Base-by-base conservation (phyloP, 2,329 filamentous ascomycete species). In the Nemania sp. region DNA sequence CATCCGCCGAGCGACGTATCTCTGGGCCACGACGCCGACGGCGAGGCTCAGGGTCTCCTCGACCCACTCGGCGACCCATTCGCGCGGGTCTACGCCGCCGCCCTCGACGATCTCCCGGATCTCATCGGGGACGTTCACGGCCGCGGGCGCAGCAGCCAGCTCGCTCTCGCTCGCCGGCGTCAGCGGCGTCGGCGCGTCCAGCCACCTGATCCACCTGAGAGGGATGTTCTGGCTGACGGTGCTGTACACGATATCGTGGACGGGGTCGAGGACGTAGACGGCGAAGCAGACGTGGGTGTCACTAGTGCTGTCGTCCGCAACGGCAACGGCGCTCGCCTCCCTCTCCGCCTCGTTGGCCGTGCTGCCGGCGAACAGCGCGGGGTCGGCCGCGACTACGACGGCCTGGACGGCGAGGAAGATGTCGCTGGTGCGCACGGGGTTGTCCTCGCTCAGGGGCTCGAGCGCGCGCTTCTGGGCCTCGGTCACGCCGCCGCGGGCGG, bases 1-100 rank as follows among this genome's bases (percentile, higher is more conserved):
- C 96, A 99, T 99, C 64, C 96, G 86, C 69, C 92, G 89, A 4
- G 96, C 95, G 22, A 99, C 96, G 78, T 99, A 99, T 71, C 94
- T 87, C 85, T 99, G 96, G 2, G 96, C 96, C 3, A 98, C 91
- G 7, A 97, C 84, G 20, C 96, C 95, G 0, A 97, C 88, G 3
- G 90, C 88, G 56, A 98, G 83, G 47, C 85, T 89, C 35, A 99
- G 85, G 0, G 90, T 83, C 82, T 98, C 95, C 82, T 98, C 95
- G 54, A 99, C 87, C 96, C 96, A 99, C 80, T 98, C 96, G 2
- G 94, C 92, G 43, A 97, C 93, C 96, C 96, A 99, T 80, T 99
- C 96, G 66, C 96, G 87, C 0, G 96, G 96, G 77, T 99, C 96
- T 1, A 98, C 93, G 54, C 88, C 89, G 8, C 89, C 89, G 52